Evolutionary conservation across 2,329 filamentous ascomycete genomes (phyloP).

Genomic region (Cercospora beticola): DNA sequence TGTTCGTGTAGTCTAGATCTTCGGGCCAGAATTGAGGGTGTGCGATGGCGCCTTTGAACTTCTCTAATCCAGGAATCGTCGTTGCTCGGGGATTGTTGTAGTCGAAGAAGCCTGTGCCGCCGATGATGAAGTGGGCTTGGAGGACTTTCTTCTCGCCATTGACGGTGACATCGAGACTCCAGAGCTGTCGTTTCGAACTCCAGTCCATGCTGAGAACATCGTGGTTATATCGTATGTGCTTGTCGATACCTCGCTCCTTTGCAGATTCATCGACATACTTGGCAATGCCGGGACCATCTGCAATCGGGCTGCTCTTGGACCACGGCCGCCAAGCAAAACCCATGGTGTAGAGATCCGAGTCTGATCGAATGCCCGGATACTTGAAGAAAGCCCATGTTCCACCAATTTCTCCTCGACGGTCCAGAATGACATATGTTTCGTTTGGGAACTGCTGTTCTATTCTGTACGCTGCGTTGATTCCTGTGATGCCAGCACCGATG

Average conservation of each 20-base stretch:
- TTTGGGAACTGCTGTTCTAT: constrained; percentile 47
- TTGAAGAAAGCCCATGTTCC: constrained; percentile 77
- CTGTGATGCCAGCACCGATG: constrained; percentile 70
- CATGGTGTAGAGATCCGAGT: constrained; percentile 51
- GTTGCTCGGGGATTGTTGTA: constrained; percentile 37
- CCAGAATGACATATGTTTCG: constrained; percentile 64
- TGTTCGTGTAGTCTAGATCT: constrained; percentile 62
- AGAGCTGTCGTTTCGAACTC: constrained; percentile 50
- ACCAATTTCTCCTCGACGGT: constrained; percentile 64
- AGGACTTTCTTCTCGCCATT: not conserved
- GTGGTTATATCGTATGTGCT: constrained; percentile 46
- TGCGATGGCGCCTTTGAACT: constrained; percentile 61
- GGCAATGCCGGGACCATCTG: constrained; percentile 44
- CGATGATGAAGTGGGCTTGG: not conserved
- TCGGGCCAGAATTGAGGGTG: constrained; percentile 77
- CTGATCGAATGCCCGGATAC: constrained; percentile 63
- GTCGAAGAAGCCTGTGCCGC: constrained; percentile 3
- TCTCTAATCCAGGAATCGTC: constrained; percentile 63
- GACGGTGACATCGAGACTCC: constrained; percentile 49
- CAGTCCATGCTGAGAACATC: constrained; percentile 44
- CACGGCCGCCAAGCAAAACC: constrained; percentile 69
- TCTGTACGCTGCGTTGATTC: constrained; percentile 71
- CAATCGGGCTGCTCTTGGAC: constrained; percentile 50
- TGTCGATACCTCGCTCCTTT: constrained; percentile 44
- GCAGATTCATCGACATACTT: constrained; percentile 46